Conservation (phyloP, 352 stramenopile species). For the Globisporangium rhizosaccharum region DNA sequence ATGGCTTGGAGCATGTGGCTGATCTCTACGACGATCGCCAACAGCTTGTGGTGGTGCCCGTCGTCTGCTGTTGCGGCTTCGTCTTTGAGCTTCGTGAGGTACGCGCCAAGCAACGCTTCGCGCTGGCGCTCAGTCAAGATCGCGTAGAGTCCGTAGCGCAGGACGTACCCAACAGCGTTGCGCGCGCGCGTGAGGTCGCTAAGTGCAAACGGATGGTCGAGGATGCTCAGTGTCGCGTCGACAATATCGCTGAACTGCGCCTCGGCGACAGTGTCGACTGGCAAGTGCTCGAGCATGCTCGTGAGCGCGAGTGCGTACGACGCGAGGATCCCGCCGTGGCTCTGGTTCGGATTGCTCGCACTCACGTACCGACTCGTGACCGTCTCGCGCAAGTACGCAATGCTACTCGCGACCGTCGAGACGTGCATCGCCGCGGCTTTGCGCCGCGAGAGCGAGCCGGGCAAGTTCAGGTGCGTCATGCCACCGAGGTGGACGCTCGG, state of each 20-base stretch:
- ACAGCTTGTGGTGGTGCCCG: constrained; percentile 62
- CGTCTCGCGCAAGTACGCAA: constrained; percentile 78
- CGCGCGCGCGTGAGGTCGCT: constrained; percentile 67
- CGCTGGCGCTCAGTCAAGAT: constrained; percentile 68
- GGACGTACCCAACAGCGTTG: constrained; percentile 71
- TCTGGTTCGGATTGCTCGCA: constrained; percentile 33
- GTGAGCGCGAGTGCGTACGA: constrained; percentile 67
- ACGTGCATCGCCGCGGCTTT: constrained; percentile 63
- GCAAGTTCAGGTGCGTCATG: constrained; percentile 48
- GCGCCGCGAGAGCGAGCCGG: constrained; percentile 35
- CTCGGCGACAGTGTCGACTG: constrained; percentile 52
- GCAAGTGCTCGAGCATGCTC: constrained; percentile 75
- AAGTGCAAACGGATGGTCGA: constrained; percentile 71
- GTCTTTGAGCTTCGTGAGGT: constrained; percentile 46
- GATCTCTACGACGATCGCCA: constrained; percentile 53
- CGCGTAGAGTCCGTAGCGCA: constrained; percentile 59
- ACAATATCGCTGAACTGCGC: constrained; percentile 64
- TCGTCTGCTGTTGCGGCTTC: constrained; percentile 23
- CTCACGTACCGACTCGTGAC: constrained; percentile 58
- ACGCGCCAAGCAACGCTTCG: constrained; percentile 50
- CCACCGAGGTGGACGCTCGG: constrained; percentile 47
- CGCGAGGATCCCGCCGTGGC: constrained; percentile 61
- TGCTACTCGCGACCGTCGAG: constrained; percentile 64
- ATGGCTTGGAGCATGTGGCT: constrained; percentile 68
- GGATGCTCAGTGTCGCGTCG: constrained; percentile 51